Base-by-base conservation (phyloP, 2,329 filamentous ascomycete genomes). In the Aspergillus phoenicis region DNA sequence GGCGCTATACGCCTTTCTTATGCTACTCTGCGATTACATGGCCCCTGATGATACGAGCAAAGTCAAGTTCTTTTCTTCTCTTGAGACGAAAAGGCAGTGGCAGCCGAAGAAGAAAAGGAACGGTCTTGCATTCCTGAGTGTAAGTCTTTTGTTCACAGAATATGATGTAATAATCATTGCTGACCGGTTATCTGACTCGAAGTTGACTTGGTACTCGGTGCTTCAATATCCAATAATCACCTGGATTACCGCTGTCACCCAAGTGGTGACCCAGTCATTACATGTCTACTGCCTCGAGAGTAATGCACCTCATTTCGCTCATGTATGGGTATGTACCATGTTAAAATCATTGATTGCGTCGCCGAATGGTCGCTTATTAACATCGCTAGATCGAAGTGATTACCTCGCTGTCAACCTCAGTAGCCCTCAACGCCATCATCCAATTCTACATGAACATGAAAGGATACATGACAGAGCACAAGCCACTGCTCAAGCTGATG, bases 1-100 rank as follows among this genome's bases (percentile, higher is more conserved):
- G 28, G 77, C 79, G 8, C 66, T 83, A 1, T 75, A 73, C n/a
- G 71, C 73, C 10, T 82, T 82, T 65, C 80, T 81, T 62, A 70
- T 82, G 8, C 72, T 82, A 28, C 70, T 82, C 41, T 79, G 76
- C 64, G 78, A 79, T 48, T 81, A 75, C 52, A 67, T 82, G 4
- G 76, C 70, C 7, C 74, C 77, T 2, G 73, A 74, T 49, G 66
- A 73, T 15, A 20, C 15, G n/a, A 47, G 47, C 2, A 11, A 30
- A 10, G 17, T 52, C 13, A 20, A 28, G 15, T 47, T 61, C 8
- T 30, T 61, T 17, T 48, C 53, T 2, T 10, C 53, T 1, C 43
- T 36, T 5, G 33, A 36, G 33, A 36, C 33, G 0, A 36, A 36
- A 2, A 13, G 33, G 6, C 33, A 36, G 33, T 36, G 33, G 33